Percentiles rank a stretch among this genome's conserved stretches.
These are phyloP conservation scores for Gossypium anomalum DNA, from an alignment of 345 rosid genomes.

Conservation along the genomic window DNA sequence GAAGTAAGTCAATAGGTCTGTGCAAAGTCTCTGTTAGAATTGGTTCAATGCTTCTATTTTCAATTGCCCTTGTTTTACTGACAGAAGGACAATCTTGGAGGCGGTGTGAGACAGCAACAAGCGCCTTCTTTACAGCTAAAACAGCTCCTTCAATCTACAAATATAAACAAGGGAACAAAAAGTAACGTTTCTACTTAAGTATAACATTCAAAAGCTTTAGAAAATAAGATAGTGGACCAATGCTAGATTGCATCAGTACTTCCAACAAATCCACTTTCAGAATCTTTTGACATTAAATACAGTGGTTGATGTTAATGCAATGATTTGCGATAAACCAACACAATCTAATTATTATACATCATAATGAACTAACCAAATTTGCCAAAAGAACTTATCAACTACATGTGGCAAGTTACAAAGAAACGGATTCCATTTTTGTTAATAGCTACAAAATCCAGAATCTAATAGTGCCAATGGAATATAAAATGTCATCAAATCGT, in stretches of 20 bases:
- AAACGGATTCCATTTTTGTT: too few relatives aligned
- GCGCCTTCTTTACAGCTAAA: conserved; percentile 64
- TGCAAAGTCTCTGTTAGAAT: conserved; percentile 18
- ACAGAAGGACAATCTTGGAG: conserved; percentile 65
- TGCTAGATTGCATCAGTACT: background rate
- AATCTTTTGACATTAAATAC: background rate
- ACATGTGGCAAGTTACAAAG: too few relatives aligned
- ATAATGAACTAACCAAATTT: too few relatives aligned
- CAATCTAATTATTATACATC: too few relatives aligned
- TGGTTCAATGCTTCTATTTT: conserved; percentile 25
- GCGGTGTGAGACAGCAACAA: conserved; percentile 60
- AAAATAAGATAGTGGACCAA: background rate
- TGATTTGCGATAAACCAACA: background rate
- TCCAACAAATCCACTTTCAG: background rate
- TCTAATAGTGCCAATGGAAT: too few relatives aligned
- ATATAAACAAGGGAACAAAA: conserved; percentile 15
- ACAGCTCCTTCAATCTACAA: conserved; percentile 80
- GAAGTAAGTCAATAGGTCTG: conserved; percentile 20
- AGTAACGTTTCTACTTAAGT: background rate
- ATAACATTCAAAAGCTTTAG: background rate
- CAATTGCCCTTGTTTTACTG: conserved; percentile 39
- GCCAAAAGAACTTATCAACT: too few relatives aligned
- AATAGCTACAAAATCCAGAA: too few relatives aligned
- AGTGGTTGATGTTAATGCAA: background rate
- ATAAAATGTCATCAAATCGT: background rate